Conservation (phyloP, 441 rosid genomes). For the Pelargonium fulgidum region DNA sequence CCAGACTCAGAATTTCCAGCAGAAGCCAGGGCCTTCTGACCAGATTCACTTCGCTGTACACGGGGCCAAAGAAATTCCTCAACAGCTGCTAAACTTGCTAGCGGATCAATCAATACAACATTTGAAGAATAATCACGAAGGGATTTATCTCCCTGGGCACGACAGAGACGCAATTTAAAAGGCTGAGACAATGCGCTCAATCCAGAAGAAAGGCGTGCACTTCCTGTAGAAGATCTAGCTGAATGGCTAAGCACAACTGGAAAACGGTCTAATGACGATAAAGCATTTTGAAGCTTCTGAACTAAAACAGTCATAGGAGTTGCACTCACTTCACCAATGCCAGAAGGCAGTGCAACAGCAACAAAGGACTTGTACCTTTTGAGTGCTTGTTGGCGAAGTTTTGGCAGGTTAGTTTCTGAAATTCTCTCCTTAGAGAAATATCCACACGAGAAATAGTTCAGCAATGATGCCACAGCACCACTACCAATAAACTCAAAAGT, state of each 20-base stretch:
- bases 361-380: conserved; percentile 76
- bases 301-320: conserved; percentile 76
- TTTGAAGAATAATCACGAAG: conserved; percentile 97
- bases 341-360: conserved; percentile 64
- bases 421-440: conserved; percentile 76
- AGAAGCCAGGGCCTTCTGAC: conserved; percentile 55
- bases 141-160: conserved; percentile 85
- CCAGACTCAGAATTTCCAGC: conserved; percentile 64
- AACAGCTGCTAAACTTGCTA: conserved; percentile 92
- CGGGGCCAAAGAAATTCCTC: conserved; percentile 99
- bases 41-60: conserved; percentile 83
- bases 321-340: conserved; percentile 39
- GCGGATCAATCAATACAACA: conserved; percentile 89
- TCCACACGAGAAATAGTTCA: conserved; percentile 88
- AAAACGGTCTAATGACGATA: conserved; percentile 91
- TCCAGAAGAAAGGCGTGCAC: conserved; percentile 97
- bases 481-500: conserved; percentile 99
- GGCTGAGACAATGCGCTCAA: conserved; percentile 94
- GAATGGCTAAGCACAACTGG: conserved; percentile 96
- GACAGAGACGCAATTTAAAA: conserved; percentile 88
- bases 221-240: conserved; percentile 74
- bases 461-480: conserved; percentile 91
- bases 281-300: conserved; percentile 96
- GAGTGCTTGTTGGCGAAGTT: conserved; percentile 81
- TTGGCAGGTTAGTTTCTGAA: conserved; percentile 62